These are phyloP conservation scores for Aplosporella prunicola DNA, from an alignment of 2,329 filamentous ascomycete genomes.

Conservation along the genomic window DNA sequence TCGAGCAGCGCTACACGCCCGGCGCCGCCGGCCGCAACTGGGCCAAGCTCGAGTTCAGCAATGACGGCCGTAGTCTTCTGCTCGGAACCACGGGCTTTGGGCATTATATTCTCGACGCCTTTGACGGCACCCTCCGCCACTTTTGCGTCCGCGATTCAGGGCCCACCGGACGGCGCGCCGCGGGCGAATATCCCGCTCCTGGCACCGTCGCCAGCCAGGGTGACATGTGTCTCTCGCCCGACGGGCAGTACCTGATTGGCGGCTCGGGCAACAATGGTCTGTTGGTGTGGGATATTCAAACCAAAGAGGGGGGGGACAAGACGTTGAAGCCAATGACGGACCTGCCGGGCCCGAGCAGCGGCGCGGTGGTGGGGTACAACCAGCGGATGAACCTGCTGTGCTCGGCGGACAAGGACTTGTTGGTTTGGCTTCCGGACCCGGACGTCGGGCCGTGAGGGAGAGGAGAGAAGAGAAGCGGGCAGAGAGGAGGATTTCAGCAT, in stretches of 20 bases:
- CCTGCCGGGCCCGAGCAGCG: constrained; percentile 54
- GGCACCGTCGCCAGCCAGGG: constrained; percentile 51
- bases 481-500: too few species aligned
- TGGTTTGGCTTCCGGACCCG: constrained; percentile 39
- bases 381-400: constrained; percentile 87
- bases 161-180: constrained; percentile 33
- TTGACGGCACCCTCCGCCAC: constrained; percentile 69
- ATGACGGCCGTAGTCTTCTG: constrained; percentile 82
- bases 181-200: constrained; percentile 25
- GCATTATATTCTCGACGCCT: constrained; percentile 90
- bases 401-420: constrained; percentile 72
- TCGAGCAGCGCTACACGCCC: constrained; percentile 45
- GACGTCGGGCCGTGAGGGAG: constrained; percentile 18
- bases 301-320: constrained; percentile 44
- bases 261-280: constrained; percentile 58
- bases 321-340: constrained; percentile 54
- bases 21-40: constrained; percentile 42
- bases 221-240: constrained; percentile 81
- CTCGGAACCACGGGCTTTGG: constrained; percentile 74
- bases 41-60: constrained; percentile 91
- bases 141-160: constrained; percentile 49
- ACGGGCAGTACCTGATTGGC: constrained; percentile 80
- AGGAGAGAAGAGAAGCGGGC: too few species aligned
- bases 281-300: constrained; percentile 74
- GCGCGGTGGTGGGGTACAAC: constrained; percentile 75